These are phyloP conservation scores for Pontederia crassipes DNA, from an alignment of 176 grass and related monocot species.

Conservation along the genomic window DNA sequence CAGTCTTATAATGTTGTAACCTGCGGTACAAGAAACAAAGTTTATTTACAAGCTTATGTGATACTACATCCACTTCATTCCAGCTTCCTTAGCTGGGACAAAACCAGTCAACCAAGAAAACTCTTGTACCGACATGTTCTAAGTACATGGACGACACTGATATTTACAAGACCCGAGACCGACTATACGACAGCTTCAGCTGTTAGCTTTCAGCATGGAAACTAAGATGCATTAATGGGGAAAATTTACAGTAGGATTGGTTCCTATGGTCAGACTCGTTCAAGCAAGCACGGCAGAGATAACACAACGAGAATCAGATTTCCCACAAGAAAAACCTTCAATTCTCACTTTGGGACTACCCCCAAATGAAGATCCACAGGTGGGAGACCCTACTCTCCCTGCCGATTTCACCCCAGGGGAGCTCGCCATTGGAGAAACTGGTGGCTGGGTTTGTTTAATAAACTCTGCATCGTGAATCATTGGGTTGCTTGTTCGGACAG, in stretches of 20 bases:
- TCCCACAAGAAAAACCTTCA: constrained; percentile 72
- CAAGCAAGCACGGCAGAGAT: constrained; percentile 18
- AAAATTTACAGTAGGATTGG: not conserved
- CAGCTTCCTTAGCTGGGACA: not conserved
- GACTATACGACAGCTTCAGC: constrained; percentile 40
- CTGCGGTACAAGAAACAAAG: too few relatives aligned
- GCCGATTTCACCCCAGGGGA: constrained; percentile 36
- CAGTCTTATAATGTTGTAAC: too few relatives aligned
- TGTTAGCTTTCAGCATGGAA: constrained; percentile 27
- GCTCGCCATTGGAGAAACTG: constrained; percentile 44
- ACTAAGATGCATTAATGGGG: not conserved
- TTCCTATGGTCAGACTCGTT: constrained; percentile 28
- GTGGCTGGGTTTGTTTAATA: constrained; percentile 36
- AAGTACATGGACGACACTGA: constrained; percentile 23
- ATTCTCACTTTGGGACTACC: constrained; percentile 76
- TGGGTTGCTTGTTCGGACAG: constrained; percentile 76
- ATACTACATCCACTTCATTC: too few relatives aligned
- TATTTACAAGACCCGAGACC: constrained; percentile 45
- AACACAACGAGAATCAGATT: constrained; percentile 44
- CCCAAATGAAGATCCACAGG: constrained; percentile 37
- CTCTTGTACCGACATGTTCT: constrained; percentile 9
- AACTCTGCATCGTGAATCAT: constrained; percentile 71
- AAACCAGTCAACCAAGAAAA: not conserved
- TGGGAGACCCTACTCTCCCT: constrained; percentile 51
- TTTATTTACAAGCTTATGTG: too few relatives aligned